Percentiles rank a stretch among this genome's conserved stretches.
These are phyloP conservation scores for Solanum tarijense DNA, from an alignment of 257 asterid species.

Conservation along the genomic window DNA sequence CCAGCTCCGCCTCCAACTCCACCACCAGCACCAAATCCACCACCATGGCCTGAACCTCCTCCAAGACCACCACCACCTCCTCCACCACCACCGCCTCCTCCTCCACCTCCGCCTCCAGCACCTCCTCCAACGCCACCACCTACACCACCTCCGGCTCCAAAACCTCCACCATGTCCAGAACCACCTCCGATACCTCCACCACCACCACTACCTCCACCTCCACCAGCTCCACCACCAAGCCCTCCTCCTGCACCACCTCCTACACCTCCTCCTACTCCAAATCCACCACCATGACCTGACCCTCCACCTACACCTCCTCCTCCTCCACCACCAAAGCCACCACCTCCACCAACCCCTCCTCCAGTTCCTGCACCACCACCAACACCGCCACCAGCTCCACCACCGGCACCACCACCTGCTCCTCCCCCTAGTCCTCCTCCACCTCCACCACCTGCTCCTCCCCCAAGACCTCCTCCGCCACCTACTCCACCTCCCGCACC, in stretches of 20 bases:
- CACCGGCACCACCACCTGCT: background rate
- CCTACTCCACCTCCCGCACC: background rate
- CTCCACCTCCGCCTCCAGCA: slow-evolving; percentile 7
- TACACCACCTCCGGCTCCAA: slow-evolving; percentile 12
- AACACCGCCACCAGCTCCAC: background rate
- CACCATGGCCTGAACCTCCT: slow-evolving; percentile 20
- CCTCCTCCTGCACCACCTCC: slow-evolving; percentile 4
- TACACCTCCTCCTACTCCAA: background rate
- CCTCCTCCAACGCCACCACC: slow-evolving; percentile 20
- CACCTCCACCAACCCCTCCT: slow-evolving; percentile 5
- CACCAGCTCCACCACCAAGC: background rate
- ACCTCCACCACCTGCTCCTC: background rate
- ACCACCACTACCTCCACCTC: slow-evolving; percentile 4
- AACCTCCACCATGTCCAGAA: slow-evolving; percentile 5
- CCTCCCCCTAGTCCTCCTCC: slow-evolving; percentile 1
- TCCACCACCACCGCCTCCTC: slow-evolving; percentile 2
- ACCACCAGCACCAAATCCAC: slow-evolving; percentile 16
- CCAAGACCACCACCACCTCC: slow-evolving; percentile 21
- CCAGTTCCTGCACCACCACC: slow-evolving; percentile 1
- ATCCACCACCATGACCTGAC: slow-evolving; percentile 2
- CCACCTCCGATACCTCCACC: slow-evolving; percentile 9
- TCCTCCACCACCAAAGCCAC: slow-evolving; percentile 1
- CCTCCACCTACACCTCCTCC: slow-evolving; percentile 9
- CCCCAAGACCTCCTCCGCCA: background rate
- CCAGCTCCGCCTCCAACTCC: slow-evolving; percentile 20